phyloP scores from a whole-genome alignment of 129 eudicot genomes.

The Escallonia rubra region DNA sequence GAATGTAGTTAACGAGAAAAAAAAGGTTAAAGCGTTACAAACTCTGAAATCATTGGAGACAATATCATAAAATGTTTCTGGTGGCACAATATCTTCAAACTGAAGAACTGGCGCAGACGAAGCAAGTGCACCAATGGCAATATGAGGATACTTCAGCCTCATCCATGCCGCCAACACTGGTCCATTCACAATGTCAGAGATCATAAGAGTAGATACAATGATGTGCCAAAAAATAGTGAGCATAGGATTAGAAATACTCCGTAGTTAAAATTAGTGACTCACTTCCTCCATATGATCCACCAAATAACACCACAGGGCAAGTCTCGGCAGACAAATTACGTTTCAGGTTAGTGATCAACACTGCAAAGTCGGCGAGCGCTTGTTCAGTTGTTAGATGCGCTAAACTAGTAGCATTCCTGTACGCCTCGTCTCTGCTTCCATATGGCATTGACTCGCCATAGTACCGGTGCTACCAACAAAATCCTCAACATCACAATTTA shows the following conservation, averaged over 20 bases:
- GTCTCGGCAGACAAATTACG: constrained; percentile 79
- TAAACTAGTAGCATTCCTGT: constrained; percentile 65
- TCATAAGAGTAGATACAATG: too few species aligned
- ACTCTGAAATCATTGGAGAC: constrained; percentile 82
- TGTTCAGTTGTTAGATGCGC: constrained; percentile 77
- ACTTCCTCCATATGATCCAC: constrained; percentile 99
- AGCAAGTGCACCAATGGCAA: constrained; percentile 87
- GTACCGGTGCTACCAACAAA: constrained; percentile 73
- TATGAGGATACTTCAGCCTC: constrained; percentile 92
- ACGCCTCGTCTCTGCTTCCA: constrained; percentile 64
- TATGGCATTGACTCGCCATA: constrained; percentile 92
- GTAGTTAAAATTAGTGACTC: constrained; percentile 20
- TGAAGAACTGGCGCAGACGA: constrained; percentile 95
- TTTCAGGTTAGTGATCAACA: constrained; percentile 68
- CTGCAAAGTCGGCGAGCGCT: constrained; percentile 90
- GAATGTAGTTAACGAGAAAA: background rate
- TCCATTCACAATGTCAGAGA: constrained; percentile 1
- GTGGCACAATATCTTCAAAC: constrained; percentile 84
- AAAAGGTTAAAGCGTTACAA: constrained; percentile 16
- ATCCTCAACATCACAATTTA: background rate
- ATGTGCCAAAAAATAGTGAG: background rate
- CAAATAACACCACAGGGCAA: constrained; percentile 87
- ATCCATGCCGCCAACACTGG: constrained; percentile 99
- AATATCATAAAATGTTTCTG: constrained; percentile 70
- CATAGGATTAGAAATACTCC: background rate